Percentiles rank a stretch among this genome's conserved stretches.
phyloP scores from a whole-genome alignment of 75 land plant species.

The Selaginella tamariscina region DNA sequence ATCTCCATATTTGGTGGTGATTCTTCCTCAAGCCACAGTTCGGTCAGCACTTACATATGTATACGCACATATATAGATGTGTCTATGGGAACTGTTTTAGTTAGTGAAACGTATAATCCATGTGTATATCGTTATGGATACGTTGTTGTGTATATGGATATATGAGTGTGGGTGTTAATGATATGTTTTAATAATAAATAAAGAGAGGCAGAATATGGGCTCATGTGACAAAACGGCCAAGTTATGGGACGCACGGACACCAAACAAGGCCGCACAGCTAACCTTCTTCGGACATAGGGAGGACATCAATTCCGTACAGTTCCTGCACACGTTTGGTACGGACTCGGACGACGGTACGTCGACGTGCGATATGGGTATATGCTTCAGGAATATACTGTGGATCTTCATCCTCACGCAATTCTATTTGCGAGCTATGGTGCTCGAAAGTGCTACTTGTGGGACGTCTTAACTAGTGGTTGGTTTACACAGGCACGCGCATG shows the following conservation, averaged over 20 bases:
- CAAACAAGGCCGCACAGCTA: constrained; percentile 48
- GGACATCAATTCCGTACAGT: constrained; percentile 88
- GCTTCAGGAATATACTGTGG: constrained; percentile 50
- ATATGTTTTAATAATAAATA: no score
- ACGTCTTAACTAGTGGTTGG: no score
- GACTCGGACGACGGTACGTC: constrained; percentile 96
- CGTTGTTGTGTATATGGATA: no score
- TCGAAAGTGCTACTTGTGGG: neutral
- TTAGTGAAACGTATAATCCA: no score
- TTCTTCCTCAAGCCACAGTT: constrained; percentile 72
- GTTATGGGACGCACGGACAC: constrained; percentile 78
- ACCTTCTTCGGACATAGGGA: constrained; percentile 84
- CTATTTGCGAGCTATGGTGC: neutral
- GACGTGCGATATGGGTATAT: constrained; percentile 90
- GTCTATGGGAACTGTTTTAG: no score
- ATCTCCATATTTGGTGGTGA: constrained; percentile 85
- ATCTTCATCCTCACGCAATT: neutral
- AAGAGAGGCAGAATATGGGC: no score
- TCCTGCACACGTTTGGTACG: constrained; percentile 78
- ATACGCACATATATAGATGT: no score
- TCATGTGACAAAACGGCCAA: constrained; percentile 92
- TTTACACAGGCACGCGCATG: no score
- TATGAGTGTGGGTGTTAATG: no score
- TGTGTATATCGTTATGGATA: no score
- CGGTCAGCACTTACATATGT: constrained; percentile 57